Percentiles rank a stretch among this genome's conserved stretches.
phyloP scores from a whole-genome alignment of 768 basidiomycete species.

The Psilocybe tampanensis region DNA sequence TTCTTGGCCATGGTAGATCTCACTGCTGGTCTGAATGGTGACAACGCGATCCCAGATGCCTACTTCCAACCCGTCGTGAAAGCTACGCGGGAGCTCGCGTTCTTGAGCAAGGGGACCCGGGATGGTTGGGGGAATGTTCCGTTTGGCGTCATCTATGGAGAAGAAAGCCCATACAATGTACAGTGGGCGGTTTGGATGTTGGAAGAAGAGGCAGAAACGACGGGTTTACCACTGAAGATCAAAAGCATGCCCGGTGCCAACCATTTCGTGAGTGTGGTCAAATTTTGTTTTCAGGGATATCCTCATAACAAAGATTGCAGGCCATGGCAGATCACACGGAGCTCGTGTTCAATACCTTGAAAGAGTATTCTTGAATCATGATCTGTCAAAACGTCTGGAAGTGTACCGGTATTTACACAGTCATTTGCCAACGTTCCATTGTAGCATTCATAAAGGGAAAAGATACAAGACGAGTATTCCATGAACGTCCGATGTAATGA shows the following conservation, averaged over 20 bases:
- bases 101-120: slow-evolving; percentile 4
- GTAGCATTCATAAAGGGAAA: too few species aligned
- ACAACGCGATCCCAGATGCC: slow-evolving; percentile 3
- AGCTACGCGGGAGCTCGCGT: background rate
- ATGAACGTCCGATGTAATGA: too few species aligned
- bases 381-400: too few species aligned
- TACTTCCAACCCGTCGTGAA: slow-evolving; percentile 7
- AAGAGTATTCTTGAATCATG: too few species aligned
- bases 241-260: slow-evolving; percentile 17
- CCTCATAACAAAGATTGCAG: background rate
- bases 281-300: background rate
- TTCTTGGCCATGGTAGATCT: slow-evolving; percentile 13
- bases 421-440: too few species aligned
- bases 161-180: slow-evolving; percentile 11
- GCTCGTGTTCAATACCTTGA: background rate
- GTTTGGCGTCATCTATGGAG: slow-evolving; percentile 17
- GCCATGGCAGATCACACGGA: background rate
- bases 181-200: slow-evolving; percentile 17
- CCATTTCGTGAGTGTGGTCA: slow-evolving; percentile 16
- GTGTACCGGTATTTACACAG: too few species aligned
- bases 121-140: slow-evolving; percentile 2
- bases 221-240: slow-evolving; percentile 9
- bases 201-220: slow-evolving; percentile 11
- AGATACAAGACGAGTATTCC: too few species aligned
- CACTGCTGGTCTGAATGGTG: slow-evolving; percentile 10